Conservation (phyloP, 2,329 filamentous ascomycete genomes). For the Onygenales sp. region DNA sequence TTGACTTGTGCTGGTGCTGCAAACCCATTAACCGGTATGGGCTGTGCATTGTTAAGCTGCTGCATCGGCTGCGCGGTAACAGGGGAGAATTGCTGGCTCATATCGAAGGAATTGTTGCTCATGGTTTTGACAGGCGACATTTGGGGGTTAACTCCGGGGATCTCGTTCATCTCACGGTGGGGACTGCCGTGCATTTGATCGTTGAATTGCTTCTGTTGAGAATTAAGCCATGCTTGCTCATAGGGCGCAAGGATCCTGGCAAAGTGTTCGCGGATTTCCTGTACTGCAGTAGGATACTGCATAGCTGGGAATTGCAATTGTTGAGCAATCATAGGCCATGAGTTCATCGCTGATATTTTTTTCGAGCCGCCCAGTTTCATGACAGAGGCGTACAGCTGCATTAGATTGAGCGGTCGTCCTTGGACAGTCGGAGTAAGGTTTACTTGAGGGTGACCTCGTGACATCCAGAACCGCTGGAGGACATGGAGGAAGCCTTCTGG, state of each 20-base stretch:
- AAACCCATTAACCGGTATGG: slow-evolving; percentile 30
- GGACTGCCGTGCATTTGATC: slow-evolving; percentile 33
- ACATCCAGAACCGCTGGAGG: slow-evolving; percentile 66
- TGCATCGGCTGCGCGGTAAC: slow-evolving; percentile 17
- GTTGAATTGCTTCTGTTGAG: slow-evolving; percentile 35
- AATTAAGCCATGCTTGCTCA: slow-evolving; percentile 46
- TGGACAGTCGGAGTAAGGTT: slow-evolving; percentile 65
- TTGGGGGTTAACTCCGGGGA: slow-evolving; percentile 35
- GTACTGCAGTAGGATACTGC: slow-evolving; percentile 56
- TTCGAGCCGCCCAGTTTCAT: slow-evolving; percentile 70
- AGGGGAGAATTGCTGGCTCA: slow-evolving; percentile 14
- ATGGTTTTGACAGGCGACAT: slow-evolving; percentile 37
- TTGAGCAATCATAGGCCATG: slow-evolving; percentile 65
- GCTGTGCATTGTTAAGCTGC: slow-evolving; percentile 20
- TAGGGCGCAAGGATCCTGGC: slow-evolving; percentile 68
- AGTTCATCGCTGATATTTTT: slow-evolving; percentile 57
- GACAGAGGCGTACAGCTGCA: slow-evolving; percentile 68
- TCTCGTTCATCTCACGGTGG: slow-evolving; percentile 28
- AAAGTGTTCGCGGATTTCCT: slow-evolving; percentile 63
- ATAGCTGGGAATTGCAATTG: slow-evolving; percentile 50
- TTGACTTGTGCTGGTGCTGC: slow-evolving; percentile 27
- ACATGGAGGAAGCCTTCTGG: slow-evolving; percentile 67
- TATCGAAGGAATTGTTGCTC: slow-evolving; percentile 7
- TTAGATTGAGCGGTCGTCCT: slow-evolving; percentile 63
- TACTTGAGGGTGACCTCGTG: slow-evolving; percentile 56